A percentile compares a stretch with the other conserved stretches of the same genome.
These are phyloP conservation scores for Alloteropsis angusta DNA, from an alignment of 202 grass and related monocot genomes.

Conservation along the genomic window DNA sequence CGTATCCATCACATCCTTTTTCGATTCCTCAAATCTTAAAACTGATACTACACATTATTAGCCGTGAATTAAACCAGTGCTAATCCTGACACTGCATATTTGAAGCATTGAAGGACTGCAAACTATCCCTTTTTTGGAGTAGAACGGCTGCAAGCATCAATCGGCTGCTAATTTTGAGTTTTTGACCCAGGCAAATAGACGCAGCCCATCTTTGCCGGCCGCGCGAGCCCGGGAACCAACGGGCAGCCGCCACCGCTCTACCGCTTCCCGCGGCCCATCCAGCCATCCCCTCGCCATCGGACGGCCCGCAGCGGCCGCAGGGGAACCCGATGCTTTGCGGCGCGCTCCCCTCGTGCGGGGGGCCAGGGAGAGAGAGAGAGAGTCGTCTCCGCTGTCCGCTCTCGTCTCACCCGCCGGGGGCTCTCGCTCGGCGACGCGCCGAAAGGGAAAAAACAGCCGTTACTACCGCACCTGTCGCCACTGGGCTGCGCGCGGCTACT, in stretches of 20 bases:
- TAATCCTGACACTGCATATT: background rate
- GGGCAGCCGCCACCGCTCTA: background rate
- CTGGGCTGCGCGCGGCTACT: background rate
- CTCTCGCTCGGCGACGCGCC: slow-evolving; percentile 8
- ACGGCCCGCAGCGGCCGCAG: background rate
- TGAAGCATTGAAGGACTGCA: background rate
- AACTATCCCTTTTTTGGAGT: background rate
- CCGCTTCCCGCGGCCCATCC: background rate
- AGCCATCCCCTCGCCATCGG: slow-evolving; percentile 2
- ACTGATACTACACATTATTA: background rate
- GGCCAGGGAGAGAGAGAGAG: background rate
- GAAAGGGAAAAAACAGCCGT: slow-evolving; percentile 20
- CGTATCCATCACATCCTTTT: background rate
- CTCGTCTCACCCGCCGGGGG: background rate
- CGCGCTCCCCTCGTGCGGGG: background rate
- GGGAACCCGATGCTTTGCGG: background rate
- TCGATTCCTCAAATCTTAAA: background rate
- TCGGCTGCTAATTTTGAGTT: background rate
- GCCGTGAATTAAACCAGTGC: background rate
- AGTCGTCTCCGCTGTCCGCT: background rate
- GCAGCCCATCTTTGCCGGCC: background rate
- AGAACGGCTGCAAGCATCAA: background rate
- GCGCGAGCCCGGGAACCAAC: background rate
- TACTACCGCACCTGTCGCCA: background rate
- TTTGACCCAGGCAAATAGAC: background rate